Conservation (phyloP, 129 eudicot species). For the Tagetes patula region DNA sequence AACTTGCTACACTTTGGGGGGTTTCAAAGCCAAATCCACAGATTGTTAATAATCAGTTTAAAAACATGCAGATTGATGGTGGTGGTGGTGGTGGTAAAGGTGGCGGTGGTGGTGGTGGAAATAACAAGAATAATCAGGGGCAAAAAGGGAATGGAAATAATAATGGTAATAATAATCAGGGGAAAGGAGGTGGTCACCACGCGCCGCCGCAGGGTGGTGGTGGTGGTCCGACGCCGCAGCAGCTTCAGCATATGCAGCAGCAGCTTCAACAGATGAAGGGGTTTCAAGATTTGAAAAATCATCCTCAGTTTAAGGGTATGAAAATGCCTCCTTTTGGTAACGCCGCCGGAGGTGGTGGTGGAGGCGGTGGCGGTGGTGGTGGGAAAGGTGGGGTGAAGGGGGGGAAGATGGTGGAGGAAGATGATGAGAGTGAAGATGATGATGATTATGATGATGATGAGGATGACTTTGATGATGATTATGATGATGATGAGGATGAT, state of each 20-base stretch:
- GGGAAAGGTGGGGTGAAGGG: constrained; percentile 40
- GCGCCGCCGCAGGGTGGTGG: constrained; percentile 25
- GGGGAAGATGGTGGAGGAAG: constrained; percentile 44
- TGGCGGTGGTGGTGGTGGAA: constrained; percentile 17
- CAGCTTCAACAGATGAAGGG: constrained; percentile 54
- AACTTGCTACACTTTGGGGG: constrained; percentile 81
- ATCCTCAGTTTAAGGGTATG: constrained; percentile 55
- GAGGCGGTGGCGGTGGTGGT: constrained; percentile 16
- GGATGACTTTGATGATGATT: constrained; percentile 51
- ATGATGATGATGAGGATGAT: constrained; percentile 37
- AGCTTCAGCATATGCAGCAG: constrained; percentile 31
- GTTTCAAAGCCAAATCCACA: constrained; percentile 40
- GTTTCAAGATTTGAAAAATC: constrained; percentile 52
- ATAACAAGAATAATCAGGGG: constrained; percentile 26
- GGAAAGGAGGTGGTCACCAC: constrained; percentile 19
- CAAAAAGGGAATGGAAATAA: constrained; percentile 31
- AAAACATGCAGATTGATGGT: constrained; percentile 56
- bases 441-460: constrained; percentile 25
- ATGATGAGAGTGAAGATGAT: constrained; percentile 43
- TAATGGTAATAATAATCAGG: constrained; percentile 25
- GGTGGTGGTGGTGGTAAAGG: constrained; percentile 20
- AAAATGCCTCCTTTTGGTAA: constrained; percentile 38
- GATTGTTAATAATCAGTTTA: constrained; percentile 53
- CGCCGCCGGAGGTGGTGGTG: constrained; percentile 2
- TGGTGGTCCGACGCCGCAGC: constrained; percentile 44